These are phyloP conservation scores for Leccinum obscurum DNA, from an alignment of 768 basidiomycete genomes.

Conservation along the genomic window DNA sequence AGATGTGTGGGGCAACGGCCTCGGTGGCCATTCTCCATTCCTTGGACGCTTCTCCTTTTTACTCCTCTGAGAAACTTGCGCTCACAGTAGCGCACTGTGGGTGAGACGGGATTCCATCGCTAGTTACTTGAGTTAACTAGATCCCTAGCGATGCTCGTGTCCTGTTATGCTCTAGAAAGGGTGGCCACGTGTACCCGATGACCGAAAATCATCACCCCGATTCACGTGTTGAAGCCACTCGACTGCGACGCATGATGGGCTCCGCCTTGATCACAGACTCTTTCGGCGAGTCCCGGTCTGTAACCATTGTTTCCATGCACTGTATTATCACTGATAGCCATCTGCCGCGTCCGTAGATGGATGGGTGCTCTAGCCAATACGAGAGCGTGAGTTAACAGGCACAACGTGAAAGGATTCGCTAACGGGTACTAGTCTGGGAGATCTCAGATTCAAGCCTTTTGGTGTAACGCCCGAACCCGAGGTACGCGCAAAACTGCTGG, in stretches of 20 bases:
- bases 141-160: slow-evolving; percentile 80
- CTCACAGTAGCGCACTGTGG: slow-evolving; percentile 93
- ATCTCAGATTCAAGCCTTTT: slow-evolving; percentile 83
- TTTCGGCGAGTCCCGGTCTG: slow-evolving; percentile 86
- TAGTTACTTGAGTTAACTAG: slow-evolving; percentile 13
- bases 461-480: slow-evolving; percentile 95
- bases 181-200: slow-evolving; percentile 77
- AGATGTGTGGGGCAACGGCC: slow-evolving; percentile 85
- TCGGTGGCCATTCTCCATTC: slow-evolving; percentile 92
- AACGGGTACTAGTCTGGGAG: slow-evolving; percentile 64
- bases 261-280: slow-evolving; percentile 89
- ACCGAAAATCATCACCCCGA: slow-evolving; percentile 98
- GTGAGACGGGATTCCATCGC: slow-evolving; percentile 41
- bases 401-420: slow-evolving; percentile 1
- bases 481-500: slow-evolving; percentile 69
- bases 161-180: slow-evolving; percentile 71
- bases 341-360: slow-evolving; percentile 57
- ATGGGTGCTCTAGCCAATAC: slow-evolving; percentile 96
- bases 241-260: slow-evolving; percentile 88
- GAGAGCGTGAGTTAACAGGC: slow-evolving; percentile 56
- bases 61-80: slow-evolving; percentile 68
- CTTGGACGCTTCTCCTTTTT: slow-evolving; percentile 84
- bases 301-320: background rate
- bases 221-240: slow-evolving; percentile 76
- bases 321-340: background rate